phyloP scores from a whole-genome alignment of 768 basidiomycete genomes.

The Asterophora parasitica region DNA sequence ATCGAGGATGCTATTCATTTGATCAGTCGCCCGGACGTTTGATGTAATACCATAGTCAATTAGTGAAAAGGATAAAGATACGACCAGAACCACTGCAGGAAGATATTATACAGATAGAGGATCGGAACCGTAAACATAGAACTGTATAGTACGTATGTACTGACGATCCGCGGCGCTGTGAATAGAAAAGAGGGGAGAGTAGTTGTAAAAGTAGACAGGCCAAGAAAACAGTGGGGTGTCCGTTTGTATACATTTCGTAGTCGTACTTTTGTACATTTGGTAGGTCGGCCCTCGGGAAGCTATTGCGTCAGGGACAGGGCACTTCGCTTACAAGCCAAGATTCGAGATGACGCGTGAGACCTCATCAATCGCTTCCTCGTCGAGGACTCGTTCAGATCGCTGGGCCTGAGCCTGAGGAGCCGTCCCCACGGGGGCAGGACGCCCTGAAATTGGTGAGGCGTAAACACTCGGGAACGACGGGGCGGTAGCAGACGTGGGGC shows the following conservation, averaged over 20 bases:
- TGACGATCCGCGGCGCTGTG: conserved; percentile 18
- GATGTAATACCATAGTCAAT: conserved; percentile 39
- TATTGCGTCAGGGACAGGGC: conserved; percentile 9
- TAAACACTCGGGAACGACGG: conserved; percentile 86
- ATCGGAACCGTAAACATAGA: conserved; percentile 33
- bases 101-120: conserved; percentile 38
- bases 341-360: conserved; percentile 77
- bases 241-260: conserved; percentile 15
- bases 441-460: conserved; percentile 50
- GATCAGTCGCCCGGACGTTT: conserved; percentile 11
- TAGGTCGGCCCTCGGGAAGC: conserved; percentile 1
- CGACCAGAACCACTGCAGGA: conserved; percentile 51
- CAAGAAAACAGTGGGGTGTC: conserved; percentile 12
- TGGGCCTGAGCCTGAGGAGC: conserved; percentile 42
- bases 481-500: conserved; percentile 72
- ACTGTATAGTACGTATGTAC: conserved; percentile 21
- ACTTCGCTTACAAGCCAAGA: conserved; percentile 48
- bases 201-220: conserved; percentile 6
- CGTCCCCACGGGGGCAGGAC: conserved; percentile 39
- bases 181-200: conserved; percentile 11
- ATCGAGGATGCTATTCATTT: conserved; percentile 15
- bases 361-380: conserved; percentile 61
- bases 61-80: conserved; percentile 59
- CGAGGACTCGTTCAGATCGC: conserved; percentile 36
- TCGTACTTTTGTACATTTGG: conserved; percentile 19